Evolutionary conservation across 1,284 basidiomycete species (phyloP).

Genomic region (Irpex sp.): DNA sequence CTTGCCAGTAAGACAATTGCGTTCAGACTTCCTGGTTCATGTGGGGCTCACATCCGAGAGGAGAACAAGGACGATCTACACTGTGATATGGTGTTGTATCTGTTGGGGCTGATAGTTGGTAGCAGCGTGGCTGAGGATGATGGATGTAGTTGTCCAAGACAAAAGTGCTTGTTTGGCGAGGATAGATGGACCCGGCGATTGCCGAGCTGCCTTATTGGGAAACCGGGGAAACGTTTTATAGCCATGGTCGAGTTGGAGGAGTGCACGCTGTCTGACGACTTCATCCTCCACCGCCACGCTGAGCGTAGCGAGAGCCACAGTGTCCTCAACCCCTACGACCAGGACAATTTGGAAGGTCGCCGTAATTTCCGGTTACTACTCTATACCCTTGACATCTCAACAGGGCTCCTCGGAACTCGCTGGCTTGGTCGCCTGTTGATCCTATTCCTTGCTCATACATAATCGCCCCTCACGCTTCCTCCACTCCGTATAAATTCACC

Average conservation of each 20-base stretch:
- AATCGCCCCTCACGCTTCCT: not conserved
- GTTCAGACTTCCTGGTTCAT: not conserved
- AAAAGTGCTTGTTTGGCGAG: not conserved
- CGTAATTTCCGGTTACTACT: not conserved
- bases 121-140: not conserved
- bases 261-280: not conserved
- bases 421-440: not conserved
- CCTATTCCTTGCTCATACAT: not conserved
- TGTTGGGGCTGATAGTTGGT: not conserved
- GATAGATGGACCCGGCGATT: not conserved
- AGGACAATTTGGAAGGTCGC: not conserved
- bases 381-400: not conserved
- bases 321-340: not conserved
- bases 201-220: not conserved
- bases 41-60: not conserved
- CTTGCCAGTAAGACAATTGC: not conserved
- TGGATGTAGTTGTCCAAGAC: not conserved
- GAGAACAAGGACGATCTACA: not conserved
- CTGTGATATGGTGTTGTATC: not conserved
- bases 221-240: not conserved
- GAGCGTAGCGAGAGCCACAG: not conserved
- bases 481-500: not conserved
- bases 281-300: not conserved
- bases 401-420: not conserved
- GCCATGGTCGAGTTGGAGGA: not conserved